Evolutionary conservation across 1,284 basidiomycete species (phyloP), one percentile per base, ranked within the genome.

Genomic region (Pascua sp.): DNA sequence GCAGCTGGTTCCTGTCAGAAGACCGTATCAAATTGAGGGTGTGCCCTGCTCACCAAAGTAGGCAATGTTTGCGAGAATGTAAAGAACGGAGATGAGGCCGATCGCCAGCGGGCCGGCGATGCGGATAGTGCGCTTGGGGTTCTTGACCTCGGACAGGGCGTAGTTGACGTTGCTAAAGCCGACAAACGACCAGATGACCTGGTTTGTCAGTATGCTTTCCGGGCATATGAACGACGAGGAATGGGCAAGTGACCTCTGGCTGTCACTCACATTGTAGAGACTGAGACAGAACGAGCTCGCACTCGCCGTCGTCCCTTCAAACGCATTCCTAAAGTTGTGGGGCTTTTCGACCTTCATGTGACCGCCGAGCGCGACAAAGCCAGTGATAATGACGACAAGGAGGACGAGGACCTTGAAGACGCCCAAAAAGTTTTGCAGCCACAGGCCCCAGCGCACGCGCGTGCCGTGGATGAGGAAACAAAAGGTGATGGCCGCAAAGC

Each of bases 281-380:
- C 39, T 42, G 38, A 52, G 43, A 46, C 56, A 57, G 56, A 57
- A 57, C 10, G 51, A 49, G 15, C 42, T 49, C 8, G 56, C 56
- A 42, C 42, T 53, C 1, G 56, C 56, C 1, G 56, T 71, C 2
- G 81, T 80, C 16, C 81, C 82, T 9, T 65, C 69, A 63, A 83
- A 85, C 1, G 80, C 65, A 61, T 83, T 72, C 42, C 69, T 67
- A 69, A 84, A 84, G 69, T 84, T 83, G 52, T 69, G 72, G 1
- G 82, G 82, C 56, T 84, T 77, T 47, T 75, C 51, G 37, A 83
- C 75, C 36, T 70, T 70, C 37, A 80, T 80, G 44, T 79, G 67
- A 9, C 83, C 83, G 39, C 78, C 73, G 12, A 84, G 76, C 32
- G 82, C 82, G 37, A 80, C 79, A 24, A 81, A 68, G 11, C 82